Percentiles rank a stretch among this genome's conserved stretches.
These are phyloP conservation scores for Sungouiozyma intestinalis DNA, from an alignment of 805 yeast species.

Conservation along the genomic window DNA sequence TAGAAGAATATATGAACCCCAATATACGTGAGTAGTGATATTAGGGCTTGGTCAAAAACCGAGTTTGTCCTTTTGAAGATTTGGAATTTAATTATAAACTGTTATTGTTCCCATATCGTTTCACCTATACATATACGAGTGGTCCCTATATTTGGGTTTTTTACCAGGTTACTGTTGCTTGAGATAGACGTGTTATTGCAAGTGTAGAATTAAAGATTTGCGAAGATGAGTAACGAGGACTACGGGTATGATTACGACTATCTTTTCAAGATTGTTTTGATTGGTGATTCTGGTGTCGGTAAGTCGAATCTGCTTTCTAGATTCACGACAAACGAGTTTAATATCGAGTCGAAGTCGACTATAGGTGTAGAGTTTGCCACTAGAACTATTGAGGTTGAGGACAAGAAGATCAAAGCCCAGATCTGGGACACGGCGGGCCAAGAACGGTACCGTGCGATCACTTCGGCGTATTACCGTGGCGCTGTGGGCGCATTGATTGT, in stretches of 20 bases:
- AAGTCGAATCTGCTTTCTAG: slow-evolving; percentile 88
- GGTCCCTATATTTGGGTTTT: no score
- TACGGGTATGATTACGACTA: slow-evolving; percentile 79
- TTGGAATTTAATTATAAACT: background rate
- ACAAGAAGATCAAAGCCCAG: slow-evolving; percentile 77
- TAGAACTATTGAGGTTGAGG: slow-evolving; percentile 80
- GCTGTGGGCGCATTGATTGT: slow-evolving; percentile 96
- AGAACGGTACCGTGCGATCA: slow-evolving; percentile 95
- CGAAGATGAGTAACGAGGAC: slow-evolving; percentile 41
- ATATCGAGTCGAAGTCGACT: slow-evolving; percentile 86
- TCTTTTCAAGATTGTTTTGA: slow-evolving; percentile 83
- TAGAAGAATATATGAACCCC: background rate
- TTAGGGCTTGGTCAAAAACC: background rate
- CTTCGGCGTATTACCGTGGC: slow-evolving; percentile 94
- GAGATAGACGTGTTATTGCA: no score
- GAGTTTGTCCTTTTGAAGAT: background rate
- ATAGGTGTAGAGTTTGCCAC: slow-evolving; percentile 99
- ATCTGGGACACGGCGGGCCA: slow-evolving; percentile 99
- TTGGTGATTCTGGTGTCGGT: slow-evolving; percentile 97
- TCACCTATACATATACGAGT: no score
- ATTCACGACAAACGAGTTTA: slow-evolving; percentile 92
- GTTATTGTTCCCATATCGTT: background rate
- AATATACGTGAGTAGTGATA: background rate
- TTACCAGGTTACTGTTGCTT: no score
- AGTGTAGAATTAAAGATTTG: no score